Evolutionary conservation across 805 yeast species (phyloP).

Genomic region (Wickerhamiella parazyma): DNA sequence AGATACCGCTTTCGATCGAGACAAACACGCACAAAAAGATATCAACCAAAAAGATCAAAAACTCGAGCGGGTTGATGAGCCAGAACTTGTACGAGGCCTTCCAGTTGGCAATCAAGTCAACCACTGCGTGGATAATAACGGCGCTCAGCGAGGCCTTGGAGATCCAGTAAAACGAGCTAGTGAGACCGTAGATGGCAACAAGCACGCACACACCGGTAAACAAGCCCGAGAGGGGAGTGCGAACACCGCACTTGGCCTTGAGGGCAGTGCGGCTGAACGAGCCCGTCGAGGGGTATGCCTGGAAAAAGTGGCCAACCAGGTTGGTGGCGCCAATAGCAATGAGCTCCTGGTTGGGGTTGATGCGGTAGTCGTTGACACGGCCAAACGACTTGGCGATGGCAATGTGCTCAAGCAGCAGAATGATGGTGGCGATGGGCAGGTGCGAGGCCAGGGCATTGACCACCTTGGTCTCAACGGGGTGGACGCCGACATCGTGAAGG

Average conservation of each 20-base stretch:
- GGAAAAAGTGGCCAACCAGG: conserved; percentile 79
- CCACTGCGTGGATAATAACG: conserved; percentile 84
- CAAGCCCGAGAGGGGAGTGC: conserved; percentile 86
- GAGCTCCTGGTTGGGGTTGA: conserved; percentile 85
- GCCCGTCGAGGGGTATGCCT: conserved; percentile 92
- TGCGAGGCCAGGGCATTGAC: conserved; percentile 53
- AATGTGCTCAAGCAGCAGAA: conserved; percentile 78
- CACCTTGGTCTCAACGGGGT: conserved; percentile 48
- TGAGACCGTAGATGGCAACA: conserved; percentile 71
- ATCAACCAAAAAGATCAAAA: conserved; percentile 56
- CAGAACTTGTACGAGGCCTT: conserved; percentile 42
- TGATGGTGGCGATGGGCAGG: conserved; percentile 73
- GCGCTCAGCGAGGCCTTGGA: conserved; percentile 84
- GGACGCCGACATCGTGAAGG: conserved; percentile 59
- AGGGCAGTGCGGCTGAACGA: conserved; percentile 90
- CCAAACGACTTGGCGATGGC: conserved; percentile 92
- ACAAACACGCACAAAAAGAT: conserved; percentile 64
- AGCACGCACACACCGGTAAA: conserved; percentile 82
- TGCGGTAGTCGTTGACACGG: conserved; percentile 77
- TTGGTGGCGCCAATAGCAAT: conserved; percentile 89
- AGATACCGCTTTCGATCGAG: conserved; percentile 76
- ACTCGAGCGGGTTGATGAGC: conserved; percentile 61
- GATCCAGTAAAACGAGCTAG: conserved; percentile 72
- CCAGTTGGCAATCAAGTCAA: conserved; percentile 59
- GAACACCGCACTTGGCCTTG: conserved; percentile 88